phyloP scores from a whole-genome alignment of 2,329 filamentous ascomycete genomes.

The Drechslerella dactyloides region DNA sequence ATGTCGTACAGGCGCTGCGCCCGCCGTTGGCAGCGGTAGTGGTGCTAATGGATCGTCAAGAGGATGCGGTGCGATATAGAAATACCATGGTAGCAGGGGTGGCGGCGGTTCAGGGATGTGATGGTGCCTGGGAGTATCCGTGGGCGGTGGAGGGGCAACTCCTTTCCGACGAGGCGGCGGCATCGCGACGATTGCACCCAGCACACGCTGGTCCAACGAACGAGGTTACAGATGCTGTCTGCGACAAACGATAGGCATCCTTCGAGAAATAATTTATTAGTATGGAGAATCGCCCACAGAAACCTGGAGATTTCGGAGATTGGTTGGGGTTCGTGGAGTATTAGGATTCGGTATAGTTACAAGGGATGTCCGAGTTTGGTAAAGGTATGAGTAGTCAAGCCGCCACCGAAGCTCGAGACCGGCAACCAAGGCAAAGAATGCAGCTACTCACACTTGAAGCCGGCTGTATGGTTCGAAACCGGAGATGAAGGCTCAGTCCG shows the following conservation, averaged over 20 bases:
- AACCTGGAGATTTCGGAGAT: too few relatives aligned
- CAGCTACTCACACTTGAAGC: too few relatives aligned
- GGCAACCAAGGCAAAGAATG: too few relatives aligned
- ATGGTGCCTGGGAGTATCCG: constrained; percentile 48
- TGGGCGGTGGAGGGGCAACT: constrained; percentile 40
- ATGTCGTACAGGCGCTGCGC: constrained; percentile 65
- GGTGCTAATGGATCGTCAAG: constrained; percentile 88
- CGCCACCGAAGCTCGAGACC: too few relatives aligned
- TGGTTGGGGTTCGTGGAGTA: too few relatives aligned
- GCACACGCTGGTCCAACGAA: neutral
- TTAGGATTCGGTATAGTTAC: too few relatives aligned
- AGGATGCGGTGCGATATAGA: constrained; percentile 80
- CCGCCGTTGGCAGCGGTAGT: constrained; percentile 63
- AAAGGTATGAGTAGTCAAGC: too few relatives aligned
- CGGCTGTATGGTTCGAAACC: neutral
- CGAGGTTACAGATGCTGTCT: neutral
- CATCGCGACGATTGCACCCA: constrained; percentile 16
- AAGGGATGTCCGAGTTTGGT: too few relatives aligned
- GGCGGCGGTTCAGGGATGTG: constrained; percentile 58
- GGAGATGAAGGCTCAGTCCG: neutral
- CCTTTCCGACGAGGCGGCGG: constrained; percentile 36
- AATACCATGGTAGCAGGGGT: constrained; percentile 74
- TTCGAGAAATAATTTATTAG: neutral
- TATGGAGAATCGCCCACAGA: too few relatives aligned
- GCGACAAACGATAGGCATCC: neutral